Conservation (phyloP, 2,329 filamentous ascomycete genomes). For the Arthrobotrys sphaeroides region DNA sequence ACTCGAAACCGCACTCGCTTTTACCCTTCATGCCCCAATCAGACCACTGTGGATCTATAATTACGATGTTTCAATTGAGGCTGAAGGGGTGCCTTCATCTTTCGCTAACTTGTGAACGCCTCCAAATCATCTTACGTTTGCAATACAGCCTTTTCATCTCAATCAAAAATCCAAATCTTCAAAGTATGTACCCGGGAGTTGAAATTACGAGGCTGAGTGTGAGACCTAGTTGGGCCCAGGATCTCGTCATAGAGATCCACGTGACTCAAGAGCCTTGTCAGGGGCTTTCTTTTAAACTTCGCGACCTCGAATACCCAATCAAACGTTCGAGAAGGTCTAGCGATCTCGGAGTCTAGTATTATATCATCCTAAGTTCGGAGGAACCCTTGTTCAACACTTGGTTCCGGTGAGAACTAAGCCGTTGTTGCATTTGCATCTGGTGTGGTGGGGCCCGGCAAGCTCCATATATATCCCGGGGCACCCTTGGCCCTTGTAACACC, state of each 20-base stretch:
- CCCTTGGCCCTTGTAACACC: no score
- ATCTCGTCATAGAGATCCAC: not conserved
- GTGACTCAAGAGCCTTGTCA: not conserved
- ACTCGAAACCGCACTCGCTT: not conserved
- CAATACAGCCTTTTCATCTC: constrained; percentile 9
- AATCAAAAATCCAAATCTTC: constrained; percentile 8
- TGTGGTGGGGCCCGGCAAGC: not conserved
- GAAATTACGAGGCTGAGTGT: constrained; percentile 8
- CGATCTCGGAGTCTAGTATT: constrained; percentile 7
- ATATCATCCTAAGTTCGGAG: constrained; percentile 7
- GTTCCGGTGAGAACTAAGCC: not conserved
- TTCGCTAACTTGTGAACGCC: constrained; percentile 12
- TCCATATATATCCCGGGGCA: not conserved
- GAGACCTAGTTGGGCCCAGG: not conserved
- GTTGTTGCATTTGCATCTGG: not conserved
- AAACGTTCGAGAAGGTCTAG: not conserved
- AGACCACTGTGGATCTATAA: constrained; percentile 18
- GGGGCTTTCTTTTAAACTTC: not conserved
- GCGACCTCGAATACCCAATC: not conserved
- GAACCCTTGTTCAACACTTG: not conserved
- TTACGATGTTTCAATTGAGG: constrained; percentile 5
- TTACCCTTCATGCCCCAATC: constrained; percentile 9
- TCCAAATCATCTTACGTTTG: constrained; percentile 20
- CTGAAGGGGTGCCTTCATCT: not conserved
- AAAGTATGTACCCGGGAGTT: not conserved